A percentile compares a stretch with the other conserved stretches of the same genome.
phyloP scores from a whole-genome alignment of 2,329 filamentous ascomycete species.

The Trichophyton rubrum region DNA sequence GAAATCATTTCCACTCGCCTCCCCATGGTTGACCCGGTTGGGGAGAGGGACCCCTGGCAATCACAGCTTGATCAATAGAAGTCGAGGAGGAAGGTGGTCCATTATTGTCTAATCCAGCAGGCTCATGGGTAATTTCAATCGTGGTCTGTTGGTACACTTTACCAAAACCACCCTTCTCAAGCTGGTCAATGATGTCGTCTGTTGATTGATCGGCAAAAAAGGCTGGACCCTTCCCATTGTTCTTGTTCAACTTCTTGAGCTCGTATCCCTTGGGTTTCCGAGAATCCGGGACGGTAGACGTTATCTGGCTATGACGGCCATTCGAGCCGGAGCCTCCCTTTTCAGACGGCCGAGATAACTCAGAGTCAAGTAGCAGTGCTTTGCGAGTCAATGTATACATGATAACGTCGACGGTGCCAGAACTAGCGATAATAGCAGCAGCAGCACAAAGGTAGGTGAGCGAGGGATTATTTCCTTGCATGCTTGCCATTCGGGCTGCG shows the following conservation, averaged over 20 bases:
- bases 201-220: constrained; percentile 27
- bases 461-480: constrained; percentile 22
- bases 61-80: background rate
- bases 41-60: background rate
- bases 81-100: background rate
- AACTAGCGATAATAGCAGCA: constrained; percentile 46
- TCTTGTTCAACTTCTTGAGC: constrained; percentile 2
- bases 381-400: constrained; percentile 47
- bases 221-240: constrained; percentile 9
- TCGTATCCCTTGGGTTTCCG: constrained; percentile 3
- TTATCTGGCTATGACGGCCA: constrained; percentile 8
- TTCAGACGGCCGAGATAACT: constrained; percentile 14
- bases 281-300: constrained; percentile 11
- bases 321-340: constrained; percentile 18
- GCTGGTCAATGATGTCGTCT: constrained; percentile 31
- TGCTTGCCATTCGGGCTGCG: constrained; percentile 33
- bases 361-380: constrained; percentile 42
- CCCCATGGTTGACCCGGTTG: background rate
- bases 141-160: constrained; percentile 35
- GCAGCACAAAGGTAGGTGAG: constrained; percentile 39
- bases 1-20: background rate
- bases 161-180: constrained; percentile 24
- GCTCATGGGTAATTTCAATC: constrained; percentile 31
- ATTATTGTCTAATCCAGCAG: constrained; percentile 9
- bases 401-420: constrained; percentile 47